Evolutionary conservation across 768 basidiomycete genomes (phyloP).

Genomic region (Xanthoconium stramineum): DNA sequence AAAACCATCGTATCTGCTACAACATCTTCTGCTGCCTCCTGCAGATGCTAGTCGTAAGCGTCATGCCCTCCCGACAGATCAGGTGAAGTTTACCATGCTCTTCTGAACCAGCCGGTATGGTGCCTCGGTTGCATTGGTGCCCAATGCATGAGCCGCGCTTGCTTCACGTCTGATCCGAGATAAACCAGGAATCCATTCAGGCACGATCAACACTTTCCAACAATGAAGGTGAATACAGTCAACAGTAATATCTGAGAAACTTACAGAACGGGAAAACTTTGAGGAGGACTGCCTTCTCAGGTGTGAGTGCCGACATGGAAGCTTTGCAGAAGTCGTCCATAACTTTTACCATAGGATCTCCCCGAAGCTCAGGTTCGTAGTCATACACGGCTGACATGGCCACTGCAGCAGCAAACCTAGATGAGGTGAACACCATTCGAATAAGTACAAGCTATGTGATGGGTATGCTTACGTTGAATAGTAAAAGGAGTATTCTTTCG

Average conservation of each 20-base stretch:
- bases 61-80: neutral
- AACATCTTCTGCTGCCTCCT: neutral
- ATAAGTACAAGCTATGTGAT: neutral
- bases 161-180: neutral
- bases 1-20: neutral
- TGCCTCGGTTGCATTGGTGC: neutral
- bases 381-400: constrained; percentile 12
- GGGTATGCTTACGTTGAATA: constrained; percentile 1
- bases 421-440: neutral
- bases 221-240: neutral
- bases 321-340: constrained; percentile 1
- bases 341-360: neutral
- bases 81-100: neutral
- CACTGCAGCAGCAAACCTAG: constrained; percentile 1
- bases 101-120: neutral
- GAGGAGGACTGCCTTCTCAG: constrained; percentile 13
- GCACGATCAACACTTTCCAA: neutral
- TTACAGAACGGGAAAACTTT: neutral
- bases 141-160: neutral
- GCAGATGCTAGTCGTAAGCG: neutral
- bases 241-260: neutral
- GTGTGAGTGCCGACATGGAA: neutral
- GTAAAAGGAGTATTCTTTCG: neutral
- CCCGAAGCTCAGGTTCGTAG: constrained; percentile 10
- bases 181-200: no score